phyloP scores from a whole-genome alignment of 163 green algal species.

The Volvox carteri region DNA sequence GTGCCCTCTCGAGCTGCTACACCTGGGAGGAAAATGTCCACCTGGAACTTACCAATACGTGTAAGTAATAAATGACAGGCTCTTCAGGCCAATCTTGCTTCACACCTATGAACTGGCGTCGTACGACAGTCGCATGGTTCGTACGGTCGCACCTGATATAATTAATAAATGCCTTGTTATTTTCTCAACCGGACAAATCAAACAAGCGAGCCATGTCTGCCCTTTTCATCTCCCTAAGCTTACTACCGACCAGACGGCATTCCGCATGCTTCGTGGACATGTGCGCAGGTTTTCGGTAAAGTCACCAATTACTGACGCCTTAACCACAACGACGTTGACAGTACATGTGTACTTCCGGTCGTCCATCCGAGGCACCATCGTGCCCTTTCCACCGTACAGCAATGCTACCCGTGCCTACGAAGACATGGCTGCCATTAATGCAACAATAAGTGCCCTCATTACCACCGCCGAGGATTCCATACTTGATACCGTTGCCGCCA shows the following conservation, averaged over 20 bases:
- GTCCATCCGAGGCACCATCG: not conserved
- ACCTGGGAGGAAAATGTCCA: conserved; percentile 11
- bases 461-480: not conserved
- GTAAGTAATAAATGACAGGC: not conserved
- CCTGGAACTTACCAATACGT: conserved; percentile 1
- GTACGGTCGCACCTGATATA: no score
- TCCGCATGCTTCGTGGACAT: no score
- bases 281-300: conserved; percentile 29
- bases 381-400: not conserved
- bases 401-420: not conserved
- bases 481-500: not conserved
- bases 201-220: no score
- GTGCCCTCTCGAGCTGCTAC: conserved; percentile 15
- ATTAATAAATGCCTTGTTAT: not conserved
- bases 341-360: not conserved
- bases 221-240: no score
- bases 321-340: not conserved
- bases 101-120: not conserved
- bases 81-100: not conserved
- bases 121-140: not conserved
- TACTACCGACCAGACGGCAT: no score
- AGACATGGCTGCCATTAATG: not conserved
- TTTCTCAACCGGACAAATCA: not conserved
- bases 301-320: not conserved
- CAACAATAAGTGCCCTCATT: not conserved